These are phyloP conservation scores for Coniochaeta sp. DNA, from an alignment of 2,329 filamentous ascomycete species.

Conservation along the genomic window DNA sequence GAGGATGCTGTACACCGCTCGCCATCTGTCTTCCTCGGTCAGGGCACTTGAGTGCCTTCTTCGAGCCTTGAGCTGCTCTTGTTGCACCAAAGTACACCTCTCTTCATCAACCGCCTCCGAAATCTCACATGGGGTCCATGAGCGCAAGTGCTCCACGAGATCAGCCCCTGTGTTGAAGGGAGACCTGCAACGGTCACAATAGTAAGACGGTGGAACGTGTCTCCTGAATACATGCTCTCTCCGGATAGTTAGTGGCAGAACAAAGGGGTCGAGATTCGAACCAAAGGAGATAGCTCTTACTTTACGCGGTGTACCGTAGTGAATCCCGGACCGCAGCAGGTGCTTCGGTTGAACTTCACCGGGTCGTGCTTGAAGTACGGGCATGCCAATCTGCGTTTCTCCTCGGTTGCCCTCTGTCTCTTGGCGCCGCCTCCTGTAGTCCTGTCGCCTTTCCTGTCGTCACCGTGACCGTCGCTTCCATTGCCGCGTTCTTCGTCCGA, in stretches of 20 bases:
- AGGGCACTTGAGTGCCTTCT: constrained; percentile 1
- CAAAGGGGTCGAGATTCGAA: background rate
- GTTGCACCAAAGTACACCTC: constrained; percentile 6
- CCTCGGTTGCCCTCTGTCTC: background rate
- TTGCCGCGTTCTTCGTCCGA: background rate
- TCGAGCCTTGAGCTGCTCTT: constrained; percentile 2
- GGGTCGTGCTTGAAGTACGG: constrained; percentile 9
- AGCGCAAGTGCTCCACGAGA: constrained; percentile 3
- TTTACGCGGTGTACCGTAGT: constrained; percentile 6
- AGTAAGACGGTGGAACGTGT: constrained; percentile 3
- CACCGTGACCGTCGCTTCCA: background rate
- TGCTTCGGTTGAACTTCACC: constrained; percentile 4
- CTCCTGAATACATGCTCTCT: constrained; percentile 9
- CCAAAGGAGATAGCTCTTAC: constrained; percentile 6
- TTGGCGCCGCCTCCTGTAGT: background rate
- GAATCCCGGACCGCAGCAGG: constrained; percentile 8
- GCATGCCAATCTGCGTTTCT: constrained; percentile 5
- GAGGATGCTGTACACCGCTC: constrained; percentile 7
- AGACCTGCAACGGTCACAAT: constrained; percentile 6
- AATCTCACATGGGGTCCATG: constrained; percentile 1
- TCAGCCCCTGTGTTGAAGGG: constrained; percentile 3
- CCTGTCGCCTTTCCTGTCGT: background rate
- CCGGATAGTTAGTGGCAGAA: background rate
- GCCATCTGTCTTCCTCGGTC: constrained; percentile 8
- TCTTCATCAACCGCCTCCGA: constrained; percentile 1